Evolutionary conservation across 2,329 filamentous ascomycete species (phyloP).

Genomic region (Alternaria ethzedia): DNA sequence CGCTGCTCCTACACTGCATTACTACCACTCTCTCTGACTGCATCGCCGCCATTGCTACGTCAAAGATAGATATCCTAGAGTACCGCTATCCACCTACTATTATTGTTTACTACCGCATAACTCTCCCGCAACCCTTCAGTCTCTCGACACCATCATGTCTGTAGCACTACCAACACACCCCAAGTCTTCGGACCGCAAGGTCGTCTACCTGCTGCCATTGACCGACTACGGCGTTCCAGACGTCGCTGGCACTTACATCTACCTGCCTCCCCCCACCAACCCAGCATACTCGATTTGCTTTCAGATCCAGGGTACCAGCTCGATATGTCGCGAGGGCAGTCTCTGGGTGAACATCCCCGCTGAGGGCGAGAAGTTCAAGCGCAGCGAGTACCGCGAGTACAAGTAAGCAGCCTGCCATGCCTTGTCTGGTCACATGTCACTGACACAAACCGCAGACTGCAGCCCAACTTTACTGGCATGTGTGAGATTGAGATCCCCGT

Average conservation of each 20-base stretch:
- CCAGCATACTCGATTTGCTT: constrained; percentile 81
- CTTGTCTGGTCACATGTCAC: not conserved
- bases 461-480: constrained; percentile 89
- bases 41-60: constrained; percentile 9
- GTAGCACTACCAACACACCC: constrained; percentile 14
- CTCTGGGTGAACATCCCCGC: constrained; percentile 96
- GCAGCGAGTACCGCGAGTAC: constrained; percentile 83
- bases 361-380: constrained; percentile 74
- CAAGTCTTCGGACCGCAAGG: constrained; percentile 28
- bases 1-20: not conserved
- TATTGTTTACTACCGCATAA: constrained; percentile 28
- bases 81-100: constrained; percentile 16
- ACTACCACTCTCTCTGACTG: constrained; percentile 16
- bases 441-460: constrained; percentile 64
- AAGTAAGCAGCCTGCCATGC: constrained; percentile 66
- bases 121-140: constrained; percentile 1
- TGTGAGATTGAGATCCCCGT: constrained; percentile 91
- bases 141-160: constrained; percentile 32
- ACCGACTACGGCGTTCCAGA: constrained; percentile 93
- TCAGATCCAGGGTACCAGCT: constrained; percentile 91
- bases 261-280: constrained; percentile 79
- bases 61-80: constrained; percentile 1
- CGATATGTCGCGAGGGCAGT: constrained; percentile 91
- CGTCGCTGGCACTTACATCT: constrained; percentile 88
- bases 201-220: constrained; percentile 84